A percentile compares a stretch with the other conserved stretches of the same genome.
Conservation (phyloP, 106 monocot genomes). For the Dactylorhiza incarnata region DNA sequence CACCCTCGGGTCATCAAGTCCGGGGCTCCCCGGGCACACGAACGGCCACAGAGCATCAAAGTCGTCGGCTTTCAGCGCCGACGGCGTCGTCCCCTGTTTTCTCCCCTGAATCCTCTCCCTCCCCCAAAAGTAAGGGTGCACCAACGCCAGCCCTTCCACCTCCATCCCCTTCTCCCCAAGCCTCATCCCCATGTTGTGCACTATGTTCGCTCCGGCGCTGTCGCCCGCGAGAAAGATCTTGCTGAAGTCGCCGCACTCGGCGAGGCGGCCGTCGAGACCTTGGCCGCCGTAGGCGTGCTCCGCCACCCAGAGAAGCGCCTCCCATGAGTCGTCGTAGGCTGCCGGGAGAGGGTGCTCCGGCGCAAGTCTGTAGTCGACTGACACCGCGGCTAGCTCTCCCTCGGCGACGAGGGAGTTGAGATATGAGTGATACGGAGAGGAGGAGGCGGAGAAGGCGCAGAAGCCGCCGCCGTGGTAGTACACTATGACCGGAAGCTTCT, state of each 20-base stretch:
- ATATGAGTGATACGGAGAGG: constrained; percentile 19
- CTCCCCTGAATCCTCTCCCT: neutral
- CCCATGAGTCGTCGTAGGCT: constrained; percentile 41
- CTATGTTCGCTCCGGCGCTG: constrained; percentile 23
- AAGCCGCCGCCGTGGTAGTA: constrained; percentile 48
- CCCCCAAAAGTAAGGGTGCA: constrained; percentile 23
- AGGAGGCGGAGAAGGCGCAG: constrained; percentile 9
- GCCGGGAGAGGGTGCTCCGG: constrained; percentile 44
- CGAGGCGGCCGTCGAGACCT: constrained; percentile 5
- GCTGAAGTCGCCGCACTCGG: constrained; percentile 11
- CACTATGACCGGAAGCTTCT: constrained; percentile 30
- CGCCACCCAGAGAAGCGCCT: constrained; percentile 28
- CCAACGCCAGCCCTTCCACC: constrained; percentile 15
- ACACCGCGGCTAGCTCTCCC: constrained; percentile 20
- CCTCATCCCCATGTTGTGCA: constrained; percentile 14
- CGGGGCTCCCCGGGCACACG: constrained; percentile 13
- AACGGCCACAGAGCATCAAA: constrained; percentile 13
- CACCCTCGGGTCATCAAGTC: constrained; percentile 13
- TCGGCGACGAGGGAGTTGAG: constrained; percentile 25
- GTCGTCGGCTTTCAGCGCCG: neutral
- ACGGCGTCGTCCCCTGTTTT: neutral
- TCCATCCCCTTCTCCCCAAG: constrained; percentile 6
- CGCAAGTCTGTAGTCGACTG: constrained; percentile 34
- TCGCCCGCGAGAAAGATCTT: constrained; percentile 21
- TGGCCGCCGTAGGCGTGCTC: constrained; percentile 6